Evolutionary conservation across 768 basidiomycete species (phyloP).

Genomic region (Megacollybia marginata): DNA sequence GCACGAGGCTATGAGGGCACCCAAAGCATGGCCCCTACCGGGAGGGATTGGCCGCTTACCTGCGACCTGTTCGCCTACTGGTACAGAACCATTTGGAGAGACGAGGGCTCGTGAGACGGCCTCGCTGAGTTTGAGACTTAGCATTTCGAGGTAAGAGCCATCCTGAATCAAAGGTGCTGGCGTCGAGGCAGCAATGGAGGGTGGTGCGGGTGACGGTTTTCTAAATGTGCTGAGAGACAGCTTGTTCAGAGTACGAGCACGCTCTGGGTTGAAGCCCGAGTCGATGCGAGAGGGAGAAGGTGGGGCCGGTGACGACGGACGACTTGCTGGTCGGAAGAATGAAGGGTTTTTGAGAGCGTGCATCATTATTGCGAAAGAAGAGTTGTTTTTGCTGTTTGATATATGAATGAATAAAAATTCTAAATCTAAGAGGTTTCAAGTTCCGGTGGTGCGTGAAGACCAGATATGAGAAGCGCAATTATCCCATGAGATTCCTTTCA

Average conservation of each 20-base stretch:
- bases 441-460: conserved; percentile 27
- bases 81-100: conserved; percentile 51
- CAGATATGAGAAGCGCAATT: conserved; percentile 28
- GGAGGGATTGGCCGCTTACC: conserved; percentile 70
- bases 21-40: conserved; percentile 63
- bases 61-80: conserved; percentile 43
- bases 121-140: conserved; percentile 73
- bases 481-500: conserved; percentile 33
- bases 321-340: conserved; percentile 57
- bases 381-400: conserved; percentile 8
- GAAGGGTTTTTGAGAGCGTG: conserved; percentile 62
- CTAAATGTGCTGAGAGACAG: conserved; percentile 54
- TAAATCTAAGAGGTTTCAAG: conserved; percentile 27
- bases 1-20: conserved; percentile 63
- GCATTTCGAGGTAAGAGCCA: conserved; percentile 72
- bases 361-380: conserved; percentile 27
- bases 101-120: conserved; percentile 71
- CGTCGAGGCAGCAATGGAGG: conserved; percentile 23
- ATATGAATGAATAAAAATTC: conserved; percentile 10
- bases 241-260: conserved; percentile 47
- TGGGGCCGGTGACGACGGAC: conserved; percentile 56
- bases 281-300: conserved; percentile 30
- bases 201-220: conserved; percentile 43
- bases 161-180: conserved; percentile 57
- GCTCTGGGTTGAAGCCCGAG: conserved; percentile 32